These are phyloP conservation scores for Trichoderma koningiopsis DNA, from an alignment of 2,329 filamentous ascomycete species.

Conservation along the genomic window DNA sequence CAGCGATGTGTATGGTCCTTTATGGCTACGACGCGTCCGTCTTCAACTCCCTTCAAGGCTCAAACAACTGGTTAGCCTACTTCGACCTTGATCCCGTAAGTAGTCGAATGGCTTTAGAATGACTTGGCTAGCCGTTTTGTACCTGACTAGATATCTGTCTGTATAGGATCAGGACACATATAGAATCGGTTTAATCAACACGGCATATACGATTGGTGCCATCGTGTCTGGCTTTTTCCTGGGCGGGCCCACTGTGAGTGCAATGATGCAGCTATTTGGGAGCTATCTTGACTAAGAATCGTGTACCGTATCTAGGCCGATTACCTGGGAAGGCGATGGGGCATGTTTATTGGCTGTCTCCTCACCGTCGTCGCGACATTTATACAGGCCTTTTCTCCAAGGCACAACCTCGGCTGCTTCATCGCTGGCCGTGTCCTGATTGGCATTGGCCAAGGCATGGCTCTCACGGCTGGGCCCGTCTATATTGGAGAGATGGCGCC, in stretches of 20 bases:
- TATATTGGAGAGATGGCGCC: slow-evolving; percentile 10
- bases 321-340: slow-evolving; percentile 1
- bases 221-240: background rate
- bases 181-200: slow-evolving; percentile 2
- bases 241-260: background rate
- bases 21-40: slow-evolving; percentile 6
- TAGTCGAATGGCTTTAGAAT: too few species aligned
- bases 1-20: slow-evolving; percentile 12
- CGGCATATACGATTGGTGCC: slow-evolving; percentile 2
- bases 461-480: background rate
- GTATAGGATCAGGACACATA: background rate
- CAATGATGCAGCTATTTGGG: background rate
- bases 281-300: background rate
- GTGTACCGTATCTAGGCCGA: background rate
- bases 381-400: slow-evolving; percentile 2
- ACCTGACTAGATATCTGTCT: background rate
- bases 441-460: slow-evolving; percentile 5
- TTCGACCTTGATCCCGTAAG: slow-evolving; percentile 6
- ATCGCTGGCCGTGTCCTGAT: slow-evolving; percentile 2
- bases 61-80: background rate
- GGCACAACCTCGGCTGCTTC: slow-evolving; percentile 4
- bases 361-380: background rate
- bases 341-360: slow-evolving; percentile 3
- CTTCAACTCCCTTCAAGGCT: slow-evolving; percentile 5
- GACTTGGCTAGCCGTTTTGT: background rate